A percentile compares a stretch with the other conserved stretches of the same genome.
Conservation (phyloP, 2,329 filamentous ascomycete species). For the Celoporthe dispersa region DNA sequence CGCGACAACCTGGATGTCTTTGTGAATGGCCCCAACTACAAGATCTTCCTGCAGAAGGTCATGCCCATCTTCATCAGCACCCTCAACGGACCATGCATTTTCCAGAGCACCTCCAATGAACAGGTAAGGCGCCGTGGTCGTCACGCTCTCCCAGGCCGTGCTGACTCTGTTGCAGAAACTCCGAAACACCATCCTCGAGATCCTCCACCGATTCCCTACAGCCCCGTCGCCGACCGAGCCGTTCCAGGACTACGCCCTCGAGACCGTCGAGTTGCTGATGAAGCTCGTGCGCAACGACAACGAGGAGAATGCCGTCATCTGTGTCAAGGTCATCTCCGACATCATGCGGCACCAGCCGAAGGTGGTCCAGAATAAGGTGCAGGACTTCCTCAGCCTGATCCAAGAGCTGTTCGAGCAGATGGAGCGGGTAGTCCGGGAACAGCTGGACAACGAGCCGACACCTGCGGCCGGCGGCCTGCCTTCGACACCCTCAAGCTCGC, state of each 20-base stretch:
- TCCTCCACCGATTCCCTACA: slow-evolving; percentile 82
- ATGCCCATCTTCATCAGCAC: slow-evolving; percentile 90
- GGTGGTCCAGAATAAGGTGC: slow-evolving; percentile 76
- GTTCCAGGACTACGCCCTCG: slow-evolving; percentile 85
- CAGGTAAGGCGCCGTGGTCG: slow-evolving; percentile 62
- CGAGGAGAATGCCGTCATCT: slow-evolving; percentile 97
- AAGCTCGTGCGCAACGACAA: slow-evolving; percentile 88
- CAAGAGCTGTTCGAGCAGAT: slow-evolving; percentile 95
- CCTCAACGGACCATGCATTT: slow-evolving; percentile 83
- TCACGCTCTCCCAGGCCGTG: neutral
- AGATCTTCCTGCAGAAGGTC: slow-evolving; percentile 80
- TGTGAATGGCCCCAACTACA: slow-evolving; percentile 76
- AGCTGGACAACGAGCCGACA: slow-evolving; percentile 78
- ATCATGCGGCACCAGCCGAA: slow-evolving; percentile 92
- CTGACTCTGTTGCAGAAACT: slow-evolving; percentile 65
- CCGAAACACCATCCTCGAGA: slow-evolving; percentile 91
- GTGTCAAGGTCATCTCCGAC: slow-evolving; percentile 97
- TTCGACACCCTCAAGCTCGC: slow-evolving; percentile 68
- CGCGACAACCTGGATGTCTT: slow-evolving; percentile 93
- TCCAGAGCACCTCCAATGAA: slow-evolving; percentile 86
- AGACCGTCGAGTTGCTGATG: slow-evolving; percentile 91
- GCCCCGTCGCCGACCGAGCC: slow-evolving; percentile 73
- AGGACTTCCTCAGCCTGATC: slow-evolving; percentile 88
- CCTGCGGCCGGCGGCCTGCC: slow-evolving; percentile 61
- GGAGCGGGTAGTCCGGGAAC: slow-evolving; percentile 92